A percentile compares a stretch with the other conserved stretches of the same genome.
Conservation (phyloP, 2,329 filamentous ascomycete genomes). For the Gaeumannomyces tritici region DNA sequence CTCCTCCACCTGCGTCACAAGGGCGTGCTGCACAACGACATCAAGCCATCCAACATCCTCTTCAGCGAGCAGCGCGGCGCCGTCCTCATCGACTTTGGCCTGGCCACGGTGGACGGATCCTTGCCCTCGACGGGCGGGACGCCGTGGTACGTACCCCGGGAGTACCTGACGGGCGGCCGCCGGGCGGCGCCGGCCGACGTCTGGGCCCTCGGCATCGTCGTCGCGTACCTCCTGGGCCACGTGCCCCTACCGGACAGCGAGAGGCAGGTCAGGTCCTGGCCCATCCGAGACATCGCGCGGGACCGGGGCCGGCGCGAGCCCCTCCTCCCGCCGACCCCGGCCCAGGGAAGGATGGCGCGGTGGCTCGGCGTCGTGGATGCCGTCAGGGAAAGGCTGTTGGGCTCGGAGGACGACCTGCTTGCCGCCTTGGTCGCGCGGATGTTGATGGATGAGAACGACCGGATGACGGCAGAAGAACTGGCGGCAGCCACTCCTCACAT, state of each 20-base stretch:
- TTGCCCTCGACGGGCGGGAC: not conserved
- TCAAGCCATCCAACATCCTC: not conserved
- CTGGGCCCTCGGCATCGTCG: not conserved
- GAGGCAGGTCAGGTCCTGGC: not conserved
- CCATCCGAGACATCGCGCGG: not conserved
- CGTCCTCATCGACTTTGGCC: slow-evolving; percentile 3
- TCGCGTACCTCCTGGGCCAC: not conserved
- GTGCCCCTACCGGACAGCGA: not conserved
- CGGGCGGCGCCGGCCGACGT: not conserved
- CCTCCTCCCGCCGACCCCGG: not conserved
- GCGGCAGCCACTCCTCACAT: not conserved
- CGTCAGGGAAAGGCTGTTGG: not conserved
- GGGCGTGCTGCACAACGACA: slow-evolving; percentile 1
- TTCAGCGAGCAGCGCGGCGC: not conserved
- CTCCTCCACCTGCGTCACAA: not conserved
- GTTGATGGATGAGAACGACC: not conserved
- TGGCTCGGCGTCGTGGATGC: not conserved
- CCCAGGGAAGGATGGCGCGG: not conserved
- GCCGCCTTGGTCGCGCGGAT: not conserved
- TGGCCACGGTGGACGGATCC: not conserved
- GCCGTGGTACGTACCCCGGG: not conserved
- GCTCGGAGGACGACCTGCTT: not conserved
- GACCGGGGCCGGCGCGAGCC: not conserved
- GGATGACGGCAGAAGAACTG: not conserved
- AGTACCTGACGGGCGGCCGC: not conserved